Percentiles rank a stretch among this genome's conserved stretches.
Conservation (phyloP, 1,284 basidiomycete species). For the Tilletia setariae region DNA sequence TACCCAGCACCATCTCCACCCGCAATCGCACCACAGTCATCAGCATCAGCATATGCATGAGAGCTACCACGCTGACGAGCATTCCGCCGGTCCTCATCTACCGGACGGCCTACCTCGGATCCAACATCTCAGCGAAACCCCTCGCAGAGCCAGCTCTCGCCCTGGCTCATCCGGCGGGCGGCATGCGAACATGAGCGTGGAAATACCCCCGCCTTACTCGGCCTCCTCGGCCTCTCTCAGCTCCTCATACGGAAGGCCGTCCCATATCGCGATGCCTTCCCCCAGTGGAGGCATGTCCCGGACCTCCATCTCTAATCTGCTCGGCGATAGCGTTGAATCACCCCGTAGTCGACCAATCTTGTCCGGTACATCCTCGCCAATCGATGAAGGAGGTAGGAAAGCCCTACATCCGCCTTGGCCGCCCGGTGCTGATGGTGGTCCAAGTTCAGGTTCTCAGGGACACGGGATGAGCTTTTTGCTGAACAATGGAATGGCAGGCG, state of each 20-base stretch:
- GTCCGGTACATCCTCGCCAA: constrained; percentile 1
- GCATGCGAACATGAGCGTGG: constrained; percentile 1
- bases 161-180: background rate
- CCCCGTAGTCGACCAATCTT: background rate
- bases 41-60: no score
- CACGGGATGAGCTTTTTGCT: constrained; percentile 5
- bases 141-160: no score
- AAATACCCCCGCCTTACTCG: background rate
- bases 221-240: background rate
- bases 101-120: no score
- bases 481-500: constrained; percentile 5
- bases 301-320: constrained; percentile 11
- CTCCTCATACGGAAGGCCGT: constrained; percentile 1
- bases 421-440: background rate
- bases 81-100: no score
- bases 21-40: no score
- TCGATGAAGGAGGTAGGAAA: background rate
- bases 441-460: background rate
- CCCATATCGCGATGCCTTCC: background rate
- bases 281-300: constrained; percentile 2
- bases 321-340: constrained; percentile 13
- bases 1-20: no score
- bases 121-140: no score
- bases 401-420: constrained; percentile 9
- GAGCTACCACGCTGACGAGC: no score